A percentile compares a stretch with the other conserved stretches of the same genome.
Evolutionary conservation across 2,329 filamentous ascomycete species (phyloP).

Genomic region (Fonsecaea erecta): DNA sequence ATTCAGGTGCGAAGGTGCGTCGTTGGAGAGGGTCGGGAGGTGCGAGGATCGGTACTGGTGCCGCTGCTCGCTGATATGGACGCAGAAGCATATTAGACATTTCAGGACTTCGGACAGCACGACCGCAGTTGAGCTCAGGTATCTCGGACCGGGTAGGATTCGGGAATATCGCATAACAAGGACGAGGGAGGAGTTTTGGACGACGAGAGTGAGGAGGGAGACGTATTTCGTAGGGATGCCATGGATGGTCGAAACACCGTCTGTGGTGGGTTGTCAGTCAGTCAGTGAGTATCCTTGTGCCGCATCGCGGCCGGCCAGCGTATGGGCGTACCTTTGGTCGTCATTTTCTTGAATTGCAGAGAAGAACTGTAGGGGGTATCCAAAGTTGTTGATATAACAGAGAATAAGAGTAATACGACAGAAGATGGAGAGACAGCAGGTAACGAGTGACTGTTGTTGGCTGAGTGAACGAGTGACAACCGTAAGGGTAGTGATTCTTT

Average conservation of each 20-base stretch:
- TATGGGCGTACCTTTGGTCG: slow-evolving; percentile 5
- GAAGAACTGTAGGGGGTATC: not conserved
- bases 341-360: slow-evolving; percentile 1
- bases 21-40: slow-evolving; percentile 24
- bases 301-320: not conserved
- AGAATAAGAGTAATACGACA: not conserved
- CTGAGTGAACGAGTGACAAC: slow-evolving; percentile 13
- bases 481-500: slow-evolving; percentile 5
- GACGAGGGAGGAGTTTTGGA: slow-evolving; percentile 36
- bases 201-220: slow-evolving; percentile 33
- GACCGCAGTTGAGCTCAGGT: slow-evolving; percentile 90
- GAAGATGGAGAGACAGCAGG: not conserved
- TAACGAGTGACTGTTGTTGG: slow-evolving; percentile 11
- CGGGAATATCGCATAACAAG: slow-evolving; percentile 79
- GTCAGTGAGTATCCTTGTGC: not conserved
- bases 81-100: slow-evolving; percentile 78
- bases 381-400: not conserved
- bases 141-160: slow-evolving; percentile 89
- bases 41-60: slow-evolving; percentile 18
- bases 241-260: slow-evolving; percentile 25
- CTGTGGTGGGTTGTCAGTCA: slow-evolving; percentile 6
- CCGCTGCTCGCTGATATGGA: slow-evolving; percentile 74
- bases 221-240: slow-evolving; percentile 36
- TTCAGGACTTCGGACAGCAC: slow-evolving; percentile 94
- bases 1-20: slow-evolving; percentile 39